These are phyloP conservation scores for Hygrocybe punicea DNA, from an alignment of 768 basidiomycete genomes.

Conservation along the genomic window DNA sequence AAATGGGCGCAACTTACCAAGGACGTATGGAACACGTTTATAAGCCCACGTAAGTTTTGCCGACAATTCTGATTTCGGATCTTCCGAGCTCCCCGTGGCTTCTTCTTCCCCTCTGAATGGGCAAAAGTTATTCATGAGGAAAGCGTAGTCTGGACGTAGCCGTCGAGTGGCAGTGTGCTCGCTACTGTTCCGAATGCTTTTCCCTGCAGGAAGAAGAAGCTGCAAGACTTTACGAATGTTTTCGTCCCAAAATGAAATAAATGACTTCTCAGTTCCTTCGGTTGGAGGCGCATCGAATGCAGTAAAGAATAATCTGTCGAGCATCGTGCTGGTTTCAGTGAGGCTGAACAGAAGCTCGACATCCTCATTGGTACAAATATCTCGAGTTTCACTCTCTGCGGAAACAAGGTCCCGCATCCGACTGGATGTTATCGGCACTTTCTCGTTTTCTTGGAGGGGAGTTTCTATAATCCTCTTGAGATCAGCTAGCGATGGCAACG, in stretches of 20 bases:
- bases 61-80: slow-evolving; percentile 19
- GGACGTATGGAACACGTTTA: slow-evolving; percentile 22
- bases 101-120: slow-evolving; percentile 27
- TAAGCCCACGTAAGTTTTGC: slow-evolving; percentile 21
- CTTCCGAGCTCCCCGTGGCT: slow-evolving; percentile 6
- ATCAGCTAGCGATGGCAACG: neutral
- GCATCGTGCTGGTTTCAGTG: neutral
- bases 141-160: slow-evolving; percentile 19
- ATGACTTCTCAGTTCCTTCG: slow-evolving; percentile 13
- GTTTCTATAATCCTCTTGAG: neutral
- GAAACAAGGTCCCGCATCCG: neutral
- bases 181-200: slow-evolving; percentile 19
- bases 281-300: neutral
- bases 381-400: neutral
- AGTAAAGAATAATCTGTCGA: neutral
- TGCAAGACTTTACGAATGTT: slow-evolving; percentile 22
- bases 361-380: neutral
- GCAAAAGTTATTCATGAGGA: slow-evolving; percentile 17
- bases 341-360: neutral
- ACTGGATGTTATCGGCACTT: neutral
- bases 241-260: slow-evolving; percentile 22
- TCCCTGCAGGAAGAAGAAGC: slow-evolving; percentile 17
- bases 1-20: slow-evolving; percentile 15
- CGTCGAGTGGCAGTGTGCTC: slow-evolving; percentile 14
- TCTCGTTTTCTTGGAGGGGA: neutral